Base-by-base conservation (phyloP, 202 grass and related monocot genomes). In the Thinopyrum obtusiflorum region DNA sequence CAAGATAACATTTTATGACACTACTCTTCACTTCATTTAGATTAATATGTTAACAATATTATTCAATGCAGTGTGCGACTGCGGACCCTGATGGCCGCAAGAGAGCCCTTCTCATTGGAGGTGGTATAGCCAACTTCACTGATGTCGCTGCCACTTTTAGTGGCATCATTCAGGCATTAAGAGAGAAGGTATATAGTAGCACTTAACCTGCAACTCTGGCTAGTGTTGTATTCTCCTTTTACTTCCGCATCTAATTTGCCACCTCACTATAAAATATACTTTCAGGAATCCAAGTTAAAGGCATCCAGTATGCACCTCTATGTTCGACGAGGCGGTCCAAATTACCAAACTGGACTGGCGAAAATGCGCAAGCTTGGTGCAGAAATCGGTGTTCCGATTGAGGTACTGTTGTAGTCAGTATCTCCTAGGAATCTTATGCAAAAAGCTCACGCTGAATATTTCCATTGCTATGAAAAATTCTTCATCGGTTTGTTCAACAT, bases 41-140 rank as follows among this genome's bases (percentile, higher is more conserved):
- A 17, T 23, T 63, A 28, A 78, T 71, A 31, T 4, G 36, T 33
- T 79, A 62, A 71, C n/a, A 25, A 44, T 80, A 3, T 26, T 24
- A 49, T 64, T 49, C 29, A 57, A 29, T 86, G 35, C 72, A 94
- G 89, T 92, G 87, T 89, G 92, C 88, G 12, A 90, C 89, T 46
- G 75, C 85, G 47, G 87, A 94, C 46, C 92, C 92, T 17, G 89
- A 94, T 81, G 92, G 92, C 18, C 89, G 87, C 21, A 94, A 90
- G 90, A 90, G 92, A 89, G 92, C 87, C 13, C 89, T 94, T 85
- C 92, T 94, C 61, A 84, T 94, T 36, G 89, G 92, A 90, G 92
- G 92, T 17, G 92, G 92, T 84, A 94, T 94, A 73, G 92, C 92
- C 44, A 94, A 94, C 82, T 94, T 94, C 66, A 94, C 92, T 55